Evolutionary conservation across 2,329 filamentous ascomycete genomes (phyloP).

Genomic region (Emergomyces orientalis): DNA sequence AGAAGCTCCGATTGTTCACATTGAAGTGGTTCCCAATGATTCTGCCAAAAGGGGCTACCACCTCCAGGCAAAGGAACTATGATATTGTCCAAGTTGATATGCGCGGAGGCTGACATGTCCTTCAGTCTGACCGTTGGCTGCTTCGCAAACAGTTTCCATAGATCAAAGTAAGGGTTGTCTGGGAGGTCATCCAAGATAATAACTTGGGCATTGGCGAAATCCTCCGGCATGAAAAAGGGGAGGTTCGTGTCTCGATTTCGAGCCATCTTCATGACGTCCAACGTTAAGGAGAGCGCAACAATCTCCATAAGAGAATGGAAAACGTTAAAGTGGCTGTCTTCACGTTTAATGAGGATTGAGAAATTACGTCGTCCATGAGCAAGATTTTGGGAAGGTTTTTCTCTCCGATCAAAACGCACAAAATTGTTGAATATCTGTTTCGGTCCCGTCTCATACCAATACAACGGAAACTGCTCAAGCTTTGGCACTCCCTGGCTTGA

Average conservation of each 20-base stretch:
- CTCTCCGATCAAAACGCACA: constrained; percentile 11
- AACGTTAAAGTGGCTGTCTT: constrained; percentile 24
- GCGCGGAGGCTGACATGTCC: constrained; percentile 16
- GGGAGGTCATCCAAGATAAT: constrained; percentile 29
- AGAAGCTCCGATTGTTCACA: constrained; percentile 28
- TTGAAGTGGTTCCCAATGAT: constrained; percentile 28
- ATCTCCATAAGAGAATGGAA: constrained; percentile 33
- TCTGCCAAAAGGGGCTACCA: constrained; percentile 37
- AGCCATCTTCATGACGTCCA: constrained; percentile 28
- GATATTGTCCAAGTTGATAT: constrained; percentile 21
- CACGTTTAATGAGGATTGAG: constrained; percentile 25
- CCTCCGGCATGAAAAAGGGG: constrained; percentile 17
- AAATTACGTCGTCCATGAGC: constrained; percentile 17
- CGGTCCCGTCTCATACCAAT: constrained; percentile 28
- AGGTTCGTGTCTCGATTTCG: constrained; percentile 2
- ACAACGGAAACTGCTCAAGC: constrained; percentile 17
- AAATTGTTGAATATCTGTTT: constrained; percentile 18
- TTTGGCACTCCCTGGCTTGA: constrained; percentile 5
- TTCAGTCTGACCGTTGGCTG: constrained; percentile 23
- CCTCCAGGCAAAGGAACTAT: constrained; percentile 36
- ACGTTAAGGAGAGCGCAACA: constrained; percentile 25
- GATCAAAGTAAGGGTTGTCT: constrained; percentile 30
- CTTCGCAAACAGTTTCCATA: constrained; percentile 32
- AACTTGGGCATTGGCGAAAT: constrained; percentile 24
- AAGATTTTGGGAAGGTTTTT: neutral